Evolutionary conservation across 768 basidiomycete genomes (phyloP).

Genomic region (Lactarius deliciosus): DNA sequence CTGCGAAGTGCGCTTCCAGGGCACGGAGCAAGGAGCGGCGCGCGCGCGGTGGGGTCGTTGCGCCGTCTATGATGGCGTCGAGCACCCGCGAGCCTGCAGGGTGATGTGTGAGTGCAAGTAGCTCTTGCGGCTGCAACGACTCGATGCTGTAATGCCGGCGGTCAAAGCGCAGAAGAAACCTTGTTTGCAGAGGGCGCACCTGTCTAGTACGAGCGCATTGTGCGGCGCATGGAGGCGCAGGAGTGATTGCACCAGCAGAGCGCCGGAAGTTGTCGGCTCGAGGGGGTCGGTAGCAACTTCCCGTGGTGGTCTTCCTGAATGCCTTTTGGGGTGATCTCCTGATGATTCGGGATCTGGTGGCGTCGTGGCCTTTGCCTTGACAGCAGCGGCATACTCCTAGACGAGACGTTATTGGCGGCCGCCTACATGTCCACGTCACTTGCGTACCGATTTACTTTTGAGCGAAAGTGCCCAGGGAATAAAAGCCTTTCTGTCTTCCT

Average conservation of each 20-base stretch:
- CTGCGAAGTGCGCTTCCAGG: constrained; percentile 76
- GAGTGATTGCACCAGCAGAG: constrained; percentile 80
- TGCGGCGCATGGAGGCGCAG: constrained; percentile 66
- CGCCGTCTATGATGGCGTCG: constrained; percentile 71
- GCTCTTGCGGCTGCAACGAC: constrained; percentile 55
- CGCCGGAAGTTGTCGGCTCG: constrained; percentile 80
- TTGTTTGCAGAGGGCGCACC: constrained; percentile 44
- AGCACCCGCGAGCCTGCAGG: constrained; percentile 76
- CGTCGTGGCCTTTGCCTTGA: constrained; percentile 11
- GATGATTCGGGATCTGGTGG: neutral
- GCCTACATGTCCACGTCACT: neutral
- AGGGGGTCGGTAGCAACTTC: constrained; percentile 37
- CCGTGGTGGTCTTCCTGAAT: constrained; percentile 19
- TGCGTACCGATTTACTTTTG: constrained; percentile 17
- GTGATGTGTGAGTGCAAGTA: constrained; percentile 58
- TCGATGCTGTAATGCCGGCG: constrained; percentile 47
- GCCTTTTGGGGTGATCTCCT: constrained; percentile 31
- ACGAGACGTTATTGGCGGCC: neutral
- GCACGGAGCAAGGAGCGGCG: constrained; percentile 71
- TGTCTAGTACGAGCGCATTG: constrained; percentile 65
- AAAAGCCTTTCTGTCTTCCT: constrained; percentile 25
- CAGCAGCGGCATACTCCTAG: constrained; percentile 32
- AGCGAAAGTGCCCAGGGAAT: constrained; percentile 25
- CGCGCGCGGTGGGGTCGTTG: constrained; percentile 59
- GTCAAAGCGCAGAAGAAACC: constrained; percentile 10